phyloP scores from a whole-genome alignment of 164 flowering plant genomes.

The Amborella trichopoda region DNA sequence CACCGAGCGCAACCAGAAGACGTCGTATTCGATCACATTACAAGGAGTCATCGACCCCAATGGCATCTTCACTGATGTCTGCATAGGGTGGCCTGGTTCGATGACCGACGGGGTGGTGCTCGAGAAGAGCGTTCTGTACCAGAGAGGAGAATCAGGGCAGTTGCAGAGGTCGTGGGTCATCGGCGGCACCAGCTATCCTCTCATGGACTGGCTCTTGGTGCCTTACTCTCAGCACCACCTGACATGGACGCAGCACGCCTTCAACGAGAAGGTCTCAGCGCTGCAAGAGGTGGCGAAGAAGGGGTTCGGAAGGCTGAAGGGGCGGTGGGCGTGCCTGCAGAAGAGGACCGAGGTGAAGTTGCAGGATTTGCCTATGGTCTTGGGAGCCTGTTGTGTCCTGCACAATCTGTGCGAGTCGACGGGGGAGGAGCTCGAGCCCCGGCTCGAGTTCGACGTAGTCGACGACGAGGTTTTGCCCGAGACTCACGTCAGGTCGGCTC shows the following conservation, averaged over 20 bases:
- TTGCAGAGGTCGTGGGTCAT: conserved; percentile 46
- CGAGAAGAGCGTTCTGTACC: conserved; percentile 47
- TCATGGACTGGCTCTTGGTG: conserved; percentile 66
- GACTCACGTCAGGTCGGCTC: conserved; percentile 24
- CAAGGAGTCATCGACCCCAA: conserved; percentile 60
- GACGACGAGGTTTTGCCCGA: conserved; percentile 63
- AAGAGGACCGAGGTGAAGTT: conserved; percentile 79
- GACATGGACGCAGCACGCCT: conserved; percentile 75
- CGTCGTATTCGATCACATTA: conserved; percentile 69
- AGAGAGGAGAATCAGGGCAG: conserved; percentile 33
- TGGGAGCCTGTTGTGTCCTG: conserved; percentile 77
- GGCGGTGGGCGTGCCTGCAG: conserved; percentile 74
- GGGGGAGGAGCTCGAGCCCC: conserved; percentile 40
- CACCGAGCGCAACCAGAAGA: conserved; percentile 79
- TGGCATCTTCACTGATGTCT: conserved; percentile 66
- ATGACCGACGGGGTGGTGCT: conserved; percentile 59
- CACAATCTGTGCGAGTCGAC: conserved; percentile 74
- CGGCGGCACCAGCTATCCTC: conserved; percentile 44
- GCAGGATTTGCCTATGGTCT: conserved; percentile 66
- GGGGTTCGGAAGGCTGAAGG: conserved; percentile 53
- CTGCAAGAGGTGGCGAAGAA: conserved; percentile 34
- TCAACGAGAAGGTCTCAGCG: conserved; percentile 49
- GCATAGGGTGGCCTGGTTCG: conserved; percentile 85
- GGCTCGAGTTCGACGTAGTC: conserved; percentile 27
- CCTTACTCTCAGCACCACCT: conserved; percentile 58